phyloP scores from a whole-genome alignment of 192 early-diverging fungal species.

The Linnemannia schmuckeri region DNA sequence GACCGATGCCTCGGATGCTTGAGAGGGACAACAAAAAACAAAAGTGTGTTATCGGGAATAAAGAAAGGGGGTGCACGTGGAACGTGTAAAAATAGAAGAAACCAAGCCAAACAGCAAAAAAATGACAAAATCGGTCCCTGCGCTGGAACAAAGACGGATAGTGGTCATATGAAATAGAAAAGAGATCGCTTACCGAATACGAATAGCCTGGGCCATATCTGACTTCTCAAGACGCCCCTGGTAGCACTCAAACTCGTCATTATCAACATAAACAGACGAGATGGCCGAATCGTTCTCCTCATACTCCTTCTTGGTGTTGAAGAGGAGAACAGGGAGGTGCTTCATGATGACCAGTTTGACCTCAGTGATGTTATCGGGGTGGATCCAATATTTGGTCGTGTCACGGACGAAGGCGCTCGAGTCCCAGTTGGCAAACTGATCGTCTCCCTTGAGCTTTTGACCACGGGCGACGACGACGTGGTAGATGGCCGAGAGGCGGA shows the following conservation, averaged over 20 bases:
- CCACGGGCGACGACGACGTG: slow-evolving; percentile 61
- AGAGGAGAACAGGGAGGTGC: slow-evolving; percentile 91
- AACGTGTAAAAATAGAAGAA: slow-evolving; percentile 1
- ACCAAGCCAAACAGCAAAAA: neutral
- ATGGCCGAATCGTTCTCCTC: slow-evolving; percentile 89
- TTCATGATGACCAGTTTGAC: slow-evolving; percentile 92
- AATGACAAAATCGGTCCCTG: neutral
- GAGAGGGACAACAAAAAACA: neutral
- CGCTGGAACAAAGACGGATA: neutral
- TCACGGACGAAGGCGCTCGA: slow-evolving; percentile 65
- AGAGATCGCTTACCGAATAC: slow-evolving; percentile 70
- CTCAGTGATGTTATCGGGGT: slow-evolving; percentile 94
- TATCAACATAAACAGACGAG: slow-evolving; percentile 95
- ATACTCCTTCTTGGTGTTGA: slow-evolving; percentile 71
- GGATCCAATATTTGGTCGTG: slow-evolving; percentile 97
- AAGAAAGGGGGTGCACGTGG: neutral
- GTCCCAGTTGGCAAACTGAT: slow-evolving; percentile 44
- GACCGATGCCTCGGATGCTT: no score
- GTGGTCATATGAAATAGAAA: neutral
- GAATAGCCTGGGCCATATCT: slow-evolving; percentile 90
- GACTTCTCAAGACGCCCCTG: slow-evolving; percentile 88
- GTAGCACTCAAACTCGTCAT: slow-evolving; percentile 90
- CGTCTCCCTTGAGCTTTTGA: slow-evolving; percentile 43
- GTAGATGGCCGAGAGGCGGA: slow-evolving; percentile 86
- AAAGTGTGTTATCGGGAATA: neutral